Percentiles rank a stretch among this genome's conserved stretches.
phyloP scores from a whole-genome alignment of 2,329 filamentous ascomycete genomes.

The Trematosphaeria pertusa region DNA sequence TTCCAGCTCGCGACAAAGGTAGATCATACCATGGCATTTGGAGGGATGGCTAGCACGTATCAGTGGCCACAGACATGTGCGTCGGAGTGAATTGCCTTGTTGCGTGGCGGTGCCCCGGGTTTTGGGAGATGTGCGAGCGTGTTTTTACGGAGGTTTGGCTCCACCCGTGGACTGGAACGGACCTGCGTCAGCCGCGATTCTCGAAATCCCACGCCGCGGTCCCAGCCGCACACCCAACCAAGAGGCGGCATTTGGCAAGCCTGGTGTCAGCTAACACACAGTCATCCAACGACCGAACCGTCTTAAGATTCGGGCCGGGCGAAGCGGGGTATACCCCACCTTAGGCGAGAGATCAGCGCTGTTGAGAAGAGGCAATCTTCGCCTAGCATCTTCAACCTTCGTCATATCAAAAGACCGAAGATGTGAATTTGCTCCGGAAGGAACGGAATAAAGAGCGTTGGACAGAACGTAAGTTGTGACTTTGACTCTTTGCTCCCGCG shows the following conservation, averaged over 20 bases:
- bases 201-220: too few species aligned
- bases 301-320: conserved; percentile 10
- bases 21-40: conserved; percentile 45
- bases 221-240: too few species aligned
- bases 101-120: conserved; percentile 11
- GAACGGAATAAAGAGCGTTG: not conserved
- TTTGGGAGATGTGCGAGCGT: conserved; percentile 13
- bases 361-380: conserved; percentile 22
- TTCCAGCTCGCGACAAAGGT: not conserved
- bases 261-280: too few species aligned
- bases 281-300: too few species aligned
- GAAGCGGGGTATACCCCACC: conserved; percentile 29
- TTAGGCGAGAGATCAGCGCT: not conserved
- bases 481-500: too few species aligned
- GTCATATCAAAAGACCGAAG: conserved; percentile 2
- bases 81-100: conserved; percentile 32
- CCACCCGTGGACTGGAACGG: too few species aligned
- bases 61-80: conserved; percentile 10
- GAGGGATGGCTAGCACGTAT: conserved; percentile 9
- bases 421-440: not conserved
- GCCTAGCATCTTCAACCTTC: conserved; percentile 7
- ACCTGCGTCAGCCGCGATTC: too few species aligned
- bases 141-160: too few species aligned
- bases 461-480: too few species aligned
- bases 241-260: too few species aligned